Percentiles rank a stretch among this genome's conserved stretches.
These are phyloP conservation scores for Capsicum baccatum DNA, from an alignment of 257 asterid genomes.

Conservation along the genomic window DNA sequence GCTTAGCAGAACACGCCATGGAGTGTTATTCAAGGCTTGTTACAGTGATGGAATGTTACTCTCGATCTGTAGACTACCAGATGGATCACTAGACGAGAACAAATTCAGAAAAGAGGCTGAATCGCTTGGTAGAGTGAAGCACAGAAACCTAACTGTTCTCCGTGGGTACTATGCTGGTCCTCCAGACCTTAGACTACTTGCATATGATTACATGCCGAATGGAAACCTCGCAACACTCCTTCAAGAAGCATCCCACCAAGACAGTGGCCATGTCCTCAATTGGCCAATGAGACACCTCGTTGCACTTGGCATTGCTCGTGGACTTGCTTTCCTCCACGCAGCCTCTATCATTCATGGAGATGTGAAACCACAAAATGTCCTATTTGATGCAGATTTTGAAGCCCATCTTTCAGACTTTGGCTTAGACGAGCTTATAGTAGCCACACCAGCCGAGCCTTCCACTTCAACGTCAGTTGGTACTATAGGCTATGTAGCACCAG, in stretches of 20 bases:
- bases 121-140: slow-evolving; percentile 65
- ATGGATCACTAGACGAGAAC: slow-evolving; percentile 54
- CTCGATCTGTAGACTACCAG: slow-evolving; percentile 59
- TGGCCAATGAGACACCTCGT: slow-evolving; percentile 84
- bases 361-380: slow-evolving; percentile 67
- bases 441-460: slow-evolving; percentile 51
- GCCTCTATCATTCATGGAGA: slow-evolving; percentile 65
- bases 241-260: slow-evolving; percentile 81
- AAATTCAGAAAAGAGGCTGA: slow-evolving; percentile 73
- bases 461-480: slow-evolving; percentile 60
- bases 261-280: slow-evolving; percentile 76
- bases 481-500: slow-evolving; percentile 67
- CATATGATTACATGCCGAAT: slow-evolving; percentile 80
- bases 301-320: slow-evolving; percentile 73
- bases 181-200: slow-evolving; percentile 65
- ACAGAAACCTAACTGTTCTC: slow-evolving; percentile 68
- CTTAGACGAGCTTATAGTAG: slow-evolving; percentile 54
- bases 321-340: slow-evolving; percentile 63
- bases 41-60: slow-evolving; percentile 77
- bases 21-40: slow-evolving; percentile 71
- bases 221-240: slow-evolving; percentile 70
- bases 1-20: slow-evolving; percentile 60
- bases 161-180: slow-evolving; percentile 73
- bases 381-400: slow-evolving; percentile 78
- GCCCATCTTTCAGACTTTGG: slow-evolving; percentile 77